A percentile compares a stretch with the other conserved stretches of the same genome.
Conservation (phyloP, 352 stramenopile species). For the Blastocystis sp. region DNA sequence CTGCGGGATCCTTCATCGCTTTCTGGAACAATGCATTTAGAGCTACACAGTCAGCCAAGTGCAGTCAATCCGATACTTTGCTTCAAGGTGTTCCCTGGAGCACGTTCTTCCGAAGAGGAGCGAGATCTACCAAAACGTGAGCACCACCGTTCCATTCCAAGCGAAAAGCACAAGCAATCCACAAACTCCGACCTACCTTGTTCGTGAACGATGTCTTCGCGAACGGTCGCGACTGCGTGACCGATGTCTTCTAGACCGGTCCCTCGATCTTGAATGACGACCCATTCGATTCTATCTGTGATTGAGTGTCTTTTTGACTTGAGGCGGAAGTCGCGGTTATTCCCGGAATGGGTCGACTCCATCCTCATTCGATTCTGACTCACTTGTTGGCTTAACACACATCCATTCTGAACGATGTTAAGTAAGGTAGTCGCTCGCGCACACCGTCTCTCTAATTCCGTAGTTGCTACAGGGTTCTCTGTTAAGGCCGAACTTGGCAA, state of each 20-base stretch:
- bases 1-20: slow-evolving; percentile 42
- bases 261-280: slow-evolving; percentile 20
- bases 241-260: slow-evolving; percentile 41
- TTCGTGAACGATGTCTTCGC: neutral
- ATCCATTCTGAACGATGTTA: slow-evolving; percentile 6
- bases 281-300: neutral
- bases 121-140: neutral
- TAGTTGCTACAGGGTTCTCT: slow-evolving; percentile 41
- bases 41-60: neutral
- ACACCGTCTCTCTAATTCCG: neutral
- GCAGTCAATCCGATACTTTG: neutral
- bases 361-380: too few relatives aligned
- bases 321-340: too few relatives aligned
- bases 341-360: too few relatives aligned
- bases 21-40: slow-evolving; percentile 15
- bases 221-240: slow-evolving; percentile 3
- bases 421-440: neutral
- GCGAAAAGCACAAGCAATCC: neutral
- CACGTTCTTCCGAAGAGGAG: slow-evolving; percentile 11
- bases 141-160: neutral
- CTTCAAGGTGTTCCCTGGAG: slow-evolving; percentile 31
- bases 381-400: too few relatives aligned
- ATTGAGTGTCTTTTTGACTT: too few relatives aligned
- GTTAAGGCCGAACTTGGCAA: neutral
- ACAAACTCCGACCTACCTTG: neutral